phyloP scores from a whole-genome alignment of 2,329 filamentous ascomycete species.

The Aschersonia sp. region DNA sequence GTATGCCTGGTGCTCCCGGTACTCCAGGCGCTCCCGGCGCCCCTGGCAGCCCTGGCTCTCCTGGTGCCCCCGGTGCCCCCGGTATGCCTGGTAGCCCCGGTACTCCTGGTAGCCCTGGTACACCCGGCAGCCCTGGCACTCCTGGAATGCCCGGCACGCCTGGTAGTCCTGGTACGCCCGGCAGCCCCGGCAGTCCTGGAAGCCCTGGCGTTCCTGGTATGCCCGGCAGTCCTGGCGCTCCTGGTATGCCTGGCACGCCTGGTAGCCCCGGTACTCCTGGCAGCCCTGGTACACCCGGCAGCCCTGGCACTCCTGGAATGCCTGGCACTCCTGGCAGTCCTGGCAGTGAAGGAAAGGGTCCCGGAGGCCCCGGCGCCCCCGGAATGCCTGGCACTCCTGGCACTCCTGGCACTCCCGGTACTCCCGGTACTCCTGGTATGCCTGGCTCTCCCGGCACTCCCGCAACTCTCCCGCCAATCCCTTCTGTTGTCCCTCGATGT shows the following conservation, averaged over 20 bases:
- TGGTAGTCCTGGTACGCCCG: too few species aligned
- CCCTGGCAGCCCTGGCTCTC: too few species aligned
- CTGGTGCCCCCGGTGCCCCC: too few species aligned
- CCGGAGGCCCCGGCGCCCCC: too few species aligned
- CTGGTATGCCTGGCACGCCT: background rate
- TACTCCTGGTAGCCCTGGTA: background rate
- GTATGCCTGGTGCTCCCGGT: too few species aligned
- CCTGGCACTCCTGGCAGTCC: background rate
- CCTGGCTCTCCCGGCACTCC: background rate
- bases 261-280: too few species aligned
- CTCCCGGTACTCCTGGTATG: background rate
- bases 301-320: background rate
- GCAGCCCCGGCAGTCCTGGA: background rate
- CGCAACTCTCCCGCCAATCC: slow-evolving; percentile 5
- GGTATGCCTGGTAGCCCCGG: background rate
- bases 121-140: background rate
- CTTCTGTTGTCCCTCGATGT: slow-evolving; percentile 66
- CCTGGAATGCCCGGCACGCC: background rate
- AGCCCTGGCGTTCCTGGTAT: background rate
- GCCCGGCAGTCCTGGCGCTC: background rate
- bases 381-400: background rate
- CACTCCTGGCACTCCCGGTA: background rate
- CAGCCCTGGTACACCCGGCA: background rate
- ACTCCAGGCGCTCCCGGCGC: too few species aligned
- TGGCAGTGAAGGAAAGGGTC: too few species aligned